A percentile compares a stretch with the other conserved stretches of the same genome.
phyloP scores from a whole-genome alignment of 2,329 filamentous ascomycete species.

The Harringtonia lauricola region DNA sequence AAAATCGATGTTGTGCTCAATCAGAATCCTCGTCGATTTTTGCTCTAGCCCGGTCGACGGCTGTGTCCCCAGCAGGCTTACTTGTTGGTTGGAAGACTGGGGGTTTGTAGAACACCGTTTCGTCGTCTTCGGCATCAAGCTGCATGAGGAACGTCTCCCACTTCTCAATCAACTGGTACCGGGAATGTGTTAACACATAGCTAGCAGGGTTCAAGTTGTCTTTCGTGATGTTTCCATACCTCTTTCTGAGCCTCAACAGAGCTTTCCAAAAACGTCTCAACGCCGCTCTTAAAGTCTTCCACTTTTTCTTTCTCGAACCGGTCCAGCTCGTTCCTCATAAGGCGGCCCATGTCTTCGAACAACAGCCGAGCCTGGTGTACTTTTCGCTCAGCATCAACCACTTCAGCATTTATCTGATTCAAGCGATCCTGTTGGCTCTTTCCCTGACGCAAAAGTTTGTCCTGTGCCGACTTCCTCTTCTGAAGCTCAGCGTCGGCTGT shows the following conservation, averaged over 20 bases:
- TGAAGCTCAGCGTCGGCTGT: slow-evolving; percentile 77
- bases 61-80: slow-evolving; percentile 42
- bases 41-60: slow-evolving; percentile 46
- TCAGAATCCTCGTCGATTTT: slow-evolving; percentile 51
- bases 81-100: slow-evolving; percentile 39
- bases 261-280: slow-evolving; percentile 95
- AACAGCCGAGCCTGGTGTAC: slow-evolving; percentile 81
- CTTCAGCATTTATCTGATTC: slow-evolving; percentile 84
- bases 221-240: no score
- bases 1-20: slow-evolving; percentile 19
- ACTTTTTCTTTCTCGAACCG: slow-evolving; percentile 96
- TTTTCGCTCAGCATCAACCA: slow-evolving; percentile 87
- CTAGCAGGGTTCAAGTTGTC: no score
- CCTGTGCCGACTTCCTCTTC: slow-evolving; percentile 80
- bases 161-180: slow-evolving; percentile 57
- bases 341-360: slow-evolving; percentile 93
- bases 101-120: slow-evolving; percentile 53
- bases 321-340: slow-evolving; percentile 87
- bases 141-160: slow-evolving; percentile 99
- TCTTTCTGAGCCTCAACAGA: slow-evolving; percentile 98
- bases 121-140: slow-evolving; percentile 86
- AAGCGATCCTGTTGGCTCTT: slow-evolving; percentile 93
- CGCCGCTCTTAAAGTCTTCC: slow-evolving; percentile 95
- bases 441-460: slow-evolving; percentile 90
- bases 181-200: slow-evolving; percentile 12